A percentile compares a stretch with the other conserved stretches of the same genome.
Evolutionary conservation across 768 basidiomycete species (phyloP).

Genomic region (Naganishia randhawae): DNA sequence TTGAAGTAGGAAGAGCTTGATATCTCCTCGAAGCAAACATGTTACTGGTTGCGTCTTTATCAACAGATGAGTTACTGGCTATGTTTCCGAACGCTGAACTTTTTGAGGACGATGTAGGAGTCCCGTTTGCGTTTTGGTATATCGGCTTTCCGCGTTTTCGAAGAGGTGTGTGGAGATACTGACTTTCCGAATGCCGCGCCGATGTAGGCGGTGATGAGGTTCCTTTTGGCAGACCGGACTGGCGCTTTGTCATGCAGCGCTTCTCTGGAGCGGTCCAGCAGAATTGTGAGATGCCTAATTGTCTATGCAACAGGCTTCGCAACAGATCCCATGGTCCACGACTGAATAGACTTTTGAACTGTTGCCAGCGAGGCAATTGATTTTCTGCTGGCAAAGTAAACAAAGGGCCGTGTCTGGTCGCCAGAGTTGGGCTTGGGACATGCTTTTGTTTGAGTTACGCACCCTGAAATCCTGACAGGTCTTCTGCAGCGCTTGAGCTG

Average conservation of each 20-base stretch:
- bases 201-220: neutral
- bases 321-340: no score
- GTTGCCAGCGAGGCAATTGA: no score
- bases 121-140: neutral
- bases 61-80: neutral
- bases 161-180: neutral
- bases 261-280: no score
- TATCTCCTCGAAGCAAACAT: constrained; percentile 49
- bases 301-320: no score
- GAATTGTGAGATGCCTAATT: no score
- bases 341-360: no score
- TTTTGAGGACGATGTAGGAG: neutral
- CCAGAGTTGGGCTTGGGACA: no score
- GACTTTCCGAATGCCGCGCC: neutral
- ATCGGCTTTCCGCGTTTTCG: constrained; percentile 13
- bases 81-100: neutral
- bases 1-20: constrained; percentile 41
- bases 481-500: no score
- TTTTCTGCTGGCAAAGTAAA: no score
- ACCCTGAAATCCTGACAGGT: no score
- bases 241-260: constrained; percentile 11
- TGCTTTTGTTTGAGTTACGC: no score
- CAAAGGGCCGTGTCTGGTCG: no score
- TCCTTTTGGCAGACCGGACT: neutral
- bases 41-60: neutral